Evolutionary conservation across 106 monocot species (phyloP).

Genomic region (Amphibolis antarctica): DNA sequence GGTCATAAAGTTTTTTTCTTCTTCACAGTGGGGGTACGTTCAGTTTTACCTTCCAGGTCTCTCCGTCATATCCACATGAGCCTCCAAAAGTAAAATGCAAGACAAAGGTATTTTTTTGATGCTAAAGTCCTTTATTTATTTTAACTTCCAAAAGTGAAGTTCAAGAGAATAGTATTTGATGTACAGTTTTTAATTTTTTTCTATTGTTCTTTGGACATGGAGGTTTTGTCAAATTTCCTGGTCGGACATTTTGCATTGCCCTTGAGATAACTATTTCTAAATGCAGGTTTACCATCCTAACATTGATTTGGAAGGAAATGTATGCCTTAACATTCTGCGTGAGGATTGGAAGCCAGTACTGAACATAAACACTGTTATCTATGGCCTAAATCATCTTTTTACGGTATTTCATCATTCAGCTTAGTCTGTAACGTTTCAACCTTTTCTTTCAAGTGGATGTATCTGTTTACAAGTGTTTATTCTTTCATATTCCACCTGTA

Average conservation of each 20-base stretch:
- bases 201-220: not conserved
- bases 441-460: not conserved
- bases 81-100: constrained; percentile 97
- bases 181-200: too few relatives aligned
- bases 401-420: constrained; percentile 28
- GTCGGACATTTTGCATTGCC: too few relatives aligned
- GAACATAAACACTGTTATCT: constrained; percentile 84
- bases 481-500: not conserved
- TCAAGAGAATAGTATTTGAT: too few relatives aligned
- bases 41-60: constrained; percentile 65
- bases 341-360: constrained; percentile 99
- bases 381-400: constrained; percentile 89
- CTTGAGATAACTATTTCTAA: not conserved
- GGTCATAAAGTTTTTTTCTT: constrained; percentile 5
- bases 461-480: too few relatives aligned
- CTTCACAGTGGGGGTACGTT: constrained; percentile 56
- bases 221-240: not conserved
- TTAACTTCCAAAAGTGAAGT: too few relatives aligned
- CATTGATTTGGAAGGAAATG: constrained; percentile 96
- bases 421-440: not conserved
- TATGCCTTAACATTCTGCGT: constrained; percentile 93
- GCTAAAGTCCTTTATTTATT: not conserved
- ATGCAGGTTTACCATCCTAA: constrained; percentile 91
- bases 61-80: constrained; percentile 81
- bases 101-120: constrained; percentile 52